Base-by-base conservation (phyloP, 1,284 basidiomycete species). In the Puccinia triticina region DNA sequence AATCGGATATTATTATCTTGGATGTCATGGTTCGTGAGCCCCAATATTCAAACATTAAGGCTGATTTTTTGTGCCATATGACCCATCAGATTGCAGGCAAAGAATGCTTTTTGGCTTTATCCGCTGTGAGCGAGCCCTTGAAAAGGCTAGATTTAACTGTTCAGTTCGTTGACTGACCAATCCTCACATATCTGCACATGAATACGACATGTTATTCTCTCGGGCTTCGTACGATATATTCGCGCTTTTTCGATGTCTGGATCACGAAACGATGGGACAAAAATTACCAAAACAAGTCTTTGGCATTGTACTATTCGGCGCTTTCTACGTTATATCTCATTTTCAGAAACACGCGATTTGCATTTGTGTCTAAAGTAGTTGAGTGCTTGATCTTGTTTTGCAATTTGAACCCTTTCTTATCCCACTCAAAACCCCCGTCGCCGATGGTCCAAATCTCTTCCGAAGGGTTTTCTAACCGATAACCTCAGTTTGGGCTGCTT, bases 101-200 rank as follows among this genome's bases (percentile, higher is more conserved):
- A 61, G 82, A 85, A 50, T 83, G 83, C 61, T 85, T 86, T 83
- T 84, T 86, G 66, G 85, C 85, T 4, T 83, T 86, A 26, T 86
- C 85, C 3, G 83, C 85, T 53, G 83, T 84, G 40, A 69, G 77
- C 48, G 50, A 21, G 57, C 40, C 18, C 43, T 23, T 23, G 14
- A 37, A 59, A 69, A 69, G 34, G 18, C 21, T 26, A 34, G 67
- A 61, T 34, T 72, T 64, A 37, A 21, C n/a, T 26, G n/a, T 29
- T 5, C n/a, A 59, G 50, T n/a, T 53, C 16, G 50, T 53, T 53
- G 50, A 53, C n/a, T 59, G 12, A 59, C n/a, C n/a, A 32, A 12
- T 11, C 10, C 67, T 55, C 40, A 10, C 23, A 23, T 57, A 8
- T 29, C 69, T 61, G 34, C 26, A 50, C 71, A 73, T 32, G 40